Base-by-base conservation (phyloP, 2,329 filamentous ascomycete genomes). In the Ophiostoma sp. region DNA sequence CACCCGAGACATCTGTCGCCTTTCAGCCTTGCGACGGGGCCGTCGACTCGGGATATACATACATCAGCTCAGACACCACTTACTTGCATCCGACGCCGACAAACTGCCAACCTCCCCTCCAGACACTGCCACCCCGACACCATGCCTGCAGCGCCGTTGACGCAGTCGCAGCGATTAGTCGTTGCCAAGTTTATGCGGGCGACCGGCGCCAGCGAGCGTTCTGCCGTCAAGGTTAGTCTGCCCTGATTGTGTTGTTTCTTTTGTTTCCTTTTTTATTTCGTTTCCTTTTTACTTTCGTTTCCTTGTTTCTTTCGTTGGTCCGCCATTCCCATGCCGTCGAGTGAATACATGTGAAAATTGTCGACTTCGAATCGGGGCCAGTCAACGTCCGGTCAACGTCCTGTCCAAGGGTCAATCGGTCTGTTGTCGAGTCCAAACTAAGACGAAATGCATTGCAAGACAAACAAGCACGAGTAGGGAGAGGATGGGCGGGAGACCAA, bases 121-220 rank as follows among this genome's bases (percentile, higher is more conserved):
- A n/a, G 8, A 31, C 27, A 5, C 23, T n/a, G 4, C 8, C 27
- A 62, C 57, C 20, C 31, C 17, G 0, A 36, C 70, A 57, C 31
- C 33, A 76, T 77, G 76, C 75, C 76, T 35, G 71, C 76, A 10
- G 39, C 39, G 35, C 54, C 65, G 33, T 67, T 76, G 64, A 74
- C 74, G 13, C 70, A 68, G 48, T 62, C 72, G 36, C 79, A 83
- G 74, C 82, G 80, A 77, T 75, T 77, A 57, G 71, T 81, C 74
- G 76, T 80, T 72, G 73, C 76, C 67, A 78, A 83, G 75, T 84
- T 85, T 73, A 75, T 80, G 67, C 73, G 76, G 67, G 74, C 81
- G 66, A 84, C 83, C 13, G 82, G 82, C 44, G 78, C 80, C 20
- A 76, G 77, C 20, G 83, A 83, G 68, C 80, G 81, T 72, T 78